Percentiles rank a stretch among this genome's conserved stretches.
Evolutionary conservation across 2,329 filamentous ascomycete species (phyloP).

Genomic region (Diaporthe caulivora): DNA sequence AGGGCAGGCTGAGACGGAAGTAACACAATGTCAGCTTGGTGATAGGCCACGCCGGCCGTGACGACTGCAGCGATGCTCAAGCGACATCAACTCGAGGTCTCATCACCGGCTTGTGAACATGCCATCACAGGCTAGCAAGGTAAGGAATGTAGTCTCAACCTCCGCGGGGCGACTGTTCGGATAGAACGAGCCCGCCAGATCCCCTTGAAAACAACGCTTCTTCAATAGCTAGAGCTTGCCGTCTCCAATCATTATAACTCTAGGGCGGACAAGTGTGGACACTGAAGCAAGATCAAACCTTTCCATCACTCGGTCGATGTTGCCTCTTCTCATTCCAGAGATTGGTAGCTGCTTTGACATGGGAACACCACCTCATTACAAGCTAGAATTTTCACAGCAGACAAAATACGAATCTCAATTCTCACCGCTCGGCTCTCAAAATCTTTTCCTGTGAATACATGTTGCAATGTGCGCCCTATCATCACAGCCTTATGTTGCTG

Average conservation of each 20-base stretch:
- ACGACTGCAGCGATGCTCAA: background rate
- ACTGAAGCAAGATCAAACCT: conserved; percentile 73
- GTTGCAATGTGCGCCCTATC: conserved; percentile 15
- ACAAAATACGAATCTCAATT: background rate
- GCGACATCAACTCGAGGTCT: conserved; percentile 2
- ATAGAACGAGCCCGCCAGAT: background rate
- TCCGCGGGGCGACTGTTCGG: background rate
- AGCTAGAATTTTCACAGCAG: background rate
- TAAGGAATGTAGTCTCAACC: background rate
- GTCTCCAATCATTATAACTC: conserved; percentile 57
- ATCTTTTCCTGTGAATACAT: conserved; percentile 42
- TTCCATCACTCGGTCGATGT: conserved; percentile 50
- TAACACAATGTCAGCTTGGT: background rate
- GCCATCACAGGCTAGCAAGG: background rate
- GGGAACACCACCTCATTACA: conserved; percentile 49
- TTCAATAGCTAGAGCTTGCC: conserved; percentile 75
- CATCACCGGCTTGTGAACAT: background rate
- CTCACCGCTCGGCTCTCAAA: conserved; percentile 10
- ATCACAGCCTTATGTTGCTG: conserved; percentile 25
- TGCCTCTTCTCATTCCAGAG: conserved; percentile 48
- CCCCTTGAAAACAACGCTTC: conserved; percentile 58
- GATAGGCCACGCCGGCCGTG: background rate
- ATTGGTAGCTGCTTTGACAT: conserved; percentile 44
- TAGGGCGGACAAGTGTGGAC: conserved; percentile 76
- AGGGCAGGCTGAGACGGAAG: too few species aligned